Evolutionary conservation across 306 rosid genomes (phyloP), one percentile per base, ranked within the genome.

Genomic region (Castanea crenata): DNA sequence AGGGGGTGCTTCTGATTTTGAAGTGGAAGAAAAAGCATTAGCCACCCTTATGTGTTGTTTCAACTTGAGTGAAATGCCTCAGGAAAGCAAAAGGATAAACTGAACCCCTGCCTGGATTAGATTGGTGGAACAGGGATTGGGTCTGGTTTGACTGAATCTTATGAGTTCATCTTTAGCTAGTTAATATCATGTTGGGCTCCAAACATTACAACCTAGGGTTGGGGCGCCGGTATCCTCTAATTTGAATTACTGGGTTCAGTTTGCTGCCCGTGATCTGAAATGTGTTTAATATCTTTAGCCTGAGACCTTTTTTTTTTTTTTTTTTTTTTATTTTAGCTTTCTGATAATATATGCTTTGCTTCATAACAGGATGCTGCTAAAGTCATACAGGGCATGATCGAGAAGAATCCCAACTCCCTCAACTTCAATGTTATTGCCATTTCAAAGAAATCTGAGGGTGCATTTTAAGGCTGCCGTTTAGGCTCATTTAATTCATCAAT

Each of bases 401-500:
- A 85, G 80, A 87, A 91, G 70, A 93, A 91, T 82, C 98, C 94
- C 0, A 86, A 84, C 55, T 93, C 98, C 20, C 87, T 78, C 78
- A 85, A 86, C 68, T 93, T 91, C 86, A 93, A 93, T 75, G 93
- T 93, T 79, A 93, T 91, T 69, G 93, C 97, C 59, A 16, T 93
- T 59, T 88, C 91, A 5, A 93, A 91, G 90, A 93, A 88, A 82
- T 52, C 76, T 0, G 72, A 79, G 65, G 73, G 41, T 54, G 73
- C 61, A 64, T 38, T 27, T 34, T 74, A 63, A 74, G 68, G 75
- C 19, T 68, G 72, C 19, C 69, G 55, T 73, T 52, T 32, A 64
- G 79, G 52, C 21, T 29, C 68, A 41, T 57, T 16, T 5, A 14
- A n/a, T 16, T 19, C 14, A 19, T 31, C 21, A 49, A 49, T 21